These are phyloP conservation scores for Thuidium tamariscinum DNA, from an alignment of 225 moss, liverwort and hornwort species.

Conservation along the genomic window DNA sequence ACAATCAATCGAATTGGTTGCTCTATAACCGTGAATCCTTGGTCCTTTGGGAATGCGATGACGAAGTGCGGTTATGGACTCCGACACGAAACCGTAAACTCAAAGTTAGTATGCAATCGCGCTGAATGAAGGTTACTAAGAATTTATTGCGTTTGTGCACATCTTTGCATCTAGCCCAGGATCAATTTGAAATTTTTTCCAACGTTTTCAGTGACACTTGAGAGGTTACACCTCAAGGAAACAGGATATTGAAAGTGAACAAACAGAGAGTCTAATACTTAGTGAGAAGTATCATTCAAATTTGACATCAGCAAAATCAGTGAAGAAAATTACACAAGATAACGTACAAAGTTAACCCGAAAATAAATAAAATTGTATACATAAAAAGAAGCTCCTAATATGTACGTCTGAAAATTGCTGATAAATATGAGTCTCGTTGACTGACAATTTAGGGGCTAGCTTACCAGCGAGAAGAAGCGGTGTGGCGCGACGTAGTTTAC, in stretches of 20 bases:
- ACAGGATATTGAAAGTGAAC: neutral
- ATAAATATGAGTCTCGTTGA: neutral
- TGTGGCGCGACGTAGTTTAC: neutral
- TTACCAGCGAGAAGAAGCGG: neutral
- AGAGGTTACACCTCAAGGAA: neutral
- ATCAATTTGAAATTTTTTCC: neutral
- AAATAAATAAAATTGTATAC: neutral
- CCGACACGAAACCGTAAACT: neutral
- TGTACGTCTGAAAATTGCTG: neutral
- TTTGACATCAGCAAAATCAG: neutral
- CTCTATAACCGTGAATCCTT: neutral
- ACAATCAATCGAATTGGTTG: neutral
- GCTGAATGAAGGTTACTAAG: neutral
- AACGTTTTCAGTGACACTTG: neutral
- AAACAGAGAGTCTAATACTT: neutral
- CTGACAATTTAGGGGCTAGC: neutral
- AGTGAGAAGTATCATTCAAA: neutral
- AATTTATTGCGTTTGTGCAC: neutral
- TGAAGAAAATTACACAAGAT: neutral
- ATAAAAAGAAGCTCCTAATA: neutral
- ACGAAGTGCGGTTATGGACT: neutral
- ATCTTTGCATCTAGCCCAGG: neutral
- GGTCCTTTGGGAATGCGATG: neutral
- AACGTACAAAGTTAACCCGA: neutral
- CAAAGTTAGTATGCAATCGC: neutral